Base-by-base conservation (phyloP, 345 rosid species). In the Bruguiera gymnorhiza region DNA sequence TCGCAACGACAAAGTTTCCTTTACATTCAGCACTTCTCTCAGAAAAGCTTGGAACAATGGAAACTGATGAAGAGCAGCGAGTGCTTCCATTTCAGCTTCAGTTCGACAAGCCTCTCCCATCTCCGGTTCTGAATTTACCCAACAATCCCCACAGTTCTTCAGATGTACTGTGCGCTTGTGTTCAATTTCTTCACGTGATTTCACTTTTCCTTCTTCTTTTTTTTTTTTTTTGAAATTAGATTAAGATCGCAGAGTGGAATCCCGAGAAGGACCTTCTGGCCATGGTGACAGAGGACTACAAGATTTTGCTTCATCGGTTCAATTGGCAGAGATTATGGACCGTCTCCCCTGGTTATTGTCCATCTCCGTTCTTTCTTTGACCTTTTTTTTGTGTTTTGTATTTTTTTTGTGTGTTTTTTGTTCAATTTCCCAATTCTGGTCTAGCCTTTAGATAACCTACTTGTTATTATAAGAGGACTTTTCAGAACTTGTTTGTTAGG, bases 271-370 rank as follows among this genome's bases (percentile, higher is more conserved):
- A 83, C 83, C 86, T 88, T 57, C 76, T 89, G 51, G 97, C 91
- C 15, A 89, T 93, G 98, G 97, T 87, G 34, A 89, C 85, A 0
- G 86, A 86, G 52, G 97, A 89, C 71, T 87, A 86, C 3, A 93
- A 89, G 82, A 74, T 91, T 73, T 60, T 89, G 81, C 86, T 91
- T 63, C 93, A 86, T 65, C 87, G 91, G 0, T 89, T 93, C 83
- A 89, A 93, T 80, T 89, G 98, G 94, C 98, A 86, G 82, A 80
- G 97, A 72, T 72, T 91, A n/a, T 89, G 97, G 98, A 87, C 91
- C 32, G 70, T 87, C 76, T 81, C 89, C 4, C 95, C 89, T 0
- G 91, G 95, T 88, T 71, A 70, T 63, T 73, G 4, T 31, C 69
- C 62, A n/a, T 52, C 31, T 23, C 10, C 29, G 2, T 7, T 63